Conservation (phyloP, 2,329 filamentous ascomycete genomes). For the Fusarium coffeatum region DNA sequence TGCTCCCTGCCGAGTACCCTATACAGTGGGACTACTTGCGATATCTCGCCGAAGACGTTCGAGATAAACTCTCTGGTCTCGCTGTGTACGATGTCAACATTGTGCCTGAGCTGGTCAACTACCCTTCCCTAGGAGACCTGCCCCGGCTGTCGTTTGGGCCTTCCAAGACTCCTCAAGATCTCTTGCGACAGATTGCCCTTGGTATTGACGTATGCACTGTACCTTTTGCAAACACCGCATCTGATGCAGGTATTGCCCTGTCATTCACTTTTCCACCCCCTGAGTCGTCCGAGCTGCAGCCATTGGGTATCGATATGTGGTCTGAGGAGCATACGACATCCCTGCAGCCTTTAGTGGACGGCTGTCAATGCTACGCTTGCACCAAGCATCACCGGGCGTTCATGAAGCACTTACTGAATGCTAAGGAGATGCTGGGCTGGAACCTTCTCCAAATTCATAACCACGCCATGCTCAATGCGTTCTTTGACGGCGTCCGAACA, state of each 20-base stretch:
- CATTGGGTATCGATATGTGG: slow-evolving; percentile 86
- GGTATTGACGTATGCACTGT: slow-evolving; percentile 85
- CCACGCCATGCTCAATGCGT: slow-evolving; percentile 75
- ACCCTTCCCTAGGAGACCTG: slow-evolving; percentile 66
- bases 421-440: slow-evolving; percentile 98
- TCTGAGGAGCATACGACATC: slow-evolving; percentile 69
- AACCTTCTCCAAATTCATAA: slow-evolving; percentile 93
- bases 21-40: slow-evolving; percentile 85
- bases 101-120: slow-evolving; percentile 71
- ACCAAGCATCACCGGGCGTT: slow-evolving; percentile 86
- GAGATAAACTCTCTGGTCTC: slow-evolving; percentile 70
- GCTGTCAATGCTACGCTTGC: slow-evolving; percentile 87
- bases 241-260: slow-evolving; percentile 87
- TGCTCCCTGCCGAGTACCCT: slow-evolving; percentile 79
- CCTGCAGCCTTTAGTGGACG: slow-evolving; percentile 68
- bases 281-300: slow-evolving; percentile 41
- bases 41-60: slow-evolving; percentile 73
- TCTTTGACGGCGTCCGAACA: slow-evolving; percentile 77
- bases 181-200: slow-evolving; percentile 79
- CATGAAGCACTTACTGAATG: slow-evolving; percentile 85
- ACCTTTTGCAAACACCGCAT: slow-evolving; percentile 78
- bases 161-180: slow-evolving; percentile 76
- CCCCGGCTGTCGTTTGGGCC: slow-evolving; percentile 80
- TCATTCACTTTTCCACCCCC: slow-evolving; percentile 77
- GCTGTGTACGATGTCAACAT: slow-evolving; percentile 82